Base-by-base conservation (phyloP, 2,329 filamentous ascomycete genomes). In the Monilinia fructigena region DNA sequence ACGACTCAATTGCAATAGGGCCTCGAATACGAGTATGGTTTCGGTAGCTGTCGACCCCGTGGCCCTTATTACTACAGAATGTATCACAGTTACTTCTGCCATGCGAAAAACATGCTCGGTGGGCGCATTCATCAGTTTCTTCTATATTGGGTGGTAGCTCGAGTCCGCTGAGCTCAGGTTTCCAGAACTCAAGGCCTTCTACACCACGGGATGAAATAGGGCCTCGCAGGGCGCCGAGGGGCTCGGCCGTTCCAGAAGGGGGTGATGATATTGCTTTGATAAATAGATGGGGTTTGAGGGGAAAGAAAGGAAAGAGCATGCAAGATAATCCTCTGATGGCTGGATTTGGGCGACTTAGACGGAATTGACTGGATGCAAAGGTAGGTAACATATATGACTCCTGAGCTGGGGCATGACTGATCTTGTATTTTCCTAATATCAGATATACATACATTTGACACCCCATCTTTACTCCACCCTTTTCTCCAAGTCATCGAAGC, bases 81-180 rank as follows among this genome's bases (percentile, higher is more conserved):
- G 95, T 79, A 98, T 98, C 76, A 94, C 93, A 55, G 94, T 99
- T 80, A 98, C 95, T 18, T 97, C 94, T 69, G 93, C 93, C 68
- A 97, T 99, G 85, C 93, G 96, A 75, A 99, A 99, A 99, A 81
- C 90, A 97, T 85, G 91, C 93, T 70, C 90, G 95, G 71, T 98
- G 94, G 83, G 92, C 93, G 58, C 93, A 98, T 77, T 97, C 93
- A 16, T 97, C 93, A 6, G 95, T 99, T 55, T 93, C 95, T 48
- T 94, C 94, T 63, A 99, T 99, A 68, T 83, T 99, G 42, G 95
- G 95, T 61, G 92, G 92, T 70, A 83, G 82, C 64, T 80, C 82
- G 65, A 80, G 76, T 76, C 80, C 68, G 75, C 78, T 73, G 78
- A 81, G 55, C 26, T 68, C 73, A 11, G 72, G 61, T 61, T 61